Evolutionary conservation across 768 basidiomycete genomes (phyloP).

Genomic region (Amanita fuliginea): DNA sequence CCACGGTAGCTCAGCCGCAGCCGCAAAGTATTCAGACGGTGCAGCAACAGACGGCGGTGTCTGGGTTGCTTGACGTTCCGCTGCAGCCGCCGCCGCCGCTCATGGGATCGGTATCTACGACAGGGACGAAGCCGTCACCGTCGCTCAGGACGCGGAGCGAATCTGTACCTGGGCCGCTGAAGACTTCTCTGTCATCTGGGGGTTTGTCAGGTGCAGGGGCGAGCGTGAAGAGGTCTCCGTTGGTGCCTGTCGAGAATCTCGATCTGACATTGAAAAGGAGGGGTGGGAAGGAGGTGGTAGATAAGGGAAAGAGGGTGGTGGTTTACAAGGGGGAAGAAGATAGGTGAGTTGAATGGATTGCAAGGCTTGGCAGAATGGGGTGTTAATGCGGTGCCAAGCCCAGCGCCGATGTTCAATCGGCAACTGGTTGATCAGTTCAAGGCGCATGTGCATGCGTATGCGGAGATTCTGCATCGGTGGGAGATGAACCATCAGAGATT

Average conservation of each 20-base stretch:
- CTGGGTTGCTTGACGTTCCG: not conserved
- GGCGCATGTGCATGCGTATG: conserved; percentile 57
- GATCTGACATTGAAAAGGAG: not conserved
- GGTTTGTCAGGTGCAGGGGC: not conserved
- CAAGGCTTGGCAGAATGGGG: conserved; percentile 6
- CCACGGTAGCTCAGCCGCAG: not conserved
- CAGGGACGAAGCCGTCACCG: conserved; percentile 17
- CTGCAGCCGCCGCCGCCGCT: not conserved
- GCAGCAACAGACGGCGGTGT: not conserved
- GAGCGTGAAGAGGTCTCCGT: conserved; percentile 2
- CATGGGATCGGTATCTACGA: conserved; percentile 7
- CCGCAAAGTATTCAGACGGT: not conserved
- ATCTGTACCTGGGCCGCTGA: conserved; percentile 18
- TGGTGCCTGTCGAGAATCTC: not conserved
- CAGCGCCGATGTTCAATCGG: conserved; percentile 21
- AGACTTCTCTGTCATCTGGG: conserved; percentile 17
- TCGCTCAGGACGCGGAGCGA: conserved; percentile 8
- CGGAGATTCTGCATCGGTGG: conserved; percentile 71
- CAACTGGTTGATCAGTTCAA: conserved; percentile 31
- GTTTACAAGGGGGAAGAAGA: not conserved
- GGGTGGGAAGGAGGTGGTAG: not conserved
- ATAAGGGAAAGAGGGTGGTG: not conserved
- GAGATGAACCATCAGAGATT: conserved; percentile 55
- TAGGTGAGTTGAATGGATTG: not conserved
- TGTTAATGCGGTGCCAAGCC: conserved; percentile 9